Evolutionary conservation across 148 eudicot species (phyloP).

Genomic region (Nepenthes mirabilis): DNA sequence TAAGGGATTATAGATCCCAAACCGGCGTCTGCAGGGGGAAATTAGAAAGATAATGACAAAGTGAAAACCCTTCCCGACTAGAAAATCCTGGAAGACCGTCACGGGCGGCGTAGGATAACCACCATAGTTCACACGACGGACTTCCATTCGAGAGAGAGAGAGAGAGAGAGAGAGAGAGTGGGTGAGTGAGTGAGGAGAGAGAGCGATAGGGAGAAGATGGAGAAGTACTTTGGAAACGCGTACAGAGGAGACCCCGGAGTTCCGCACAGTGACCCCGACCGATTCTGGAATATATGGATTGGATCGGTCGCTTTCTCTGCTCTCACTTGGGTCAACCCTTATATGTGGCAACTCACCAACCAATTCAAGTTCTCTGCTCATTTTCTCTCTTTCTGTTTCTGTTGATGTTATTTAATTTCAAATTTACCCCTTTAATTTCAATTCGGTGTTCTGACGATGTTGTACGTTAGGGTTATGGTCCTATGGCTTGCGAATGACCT

Average conservation of each 20-base stretch:
- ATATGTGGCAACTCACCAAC: constrained; percentile 65
- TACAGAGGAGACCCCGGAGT: constrained; percentile 95
- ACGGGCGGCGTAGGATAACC: too few species aligned
- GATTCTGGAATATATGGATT: constrained; percentile 59
- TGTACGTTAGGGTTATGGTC: too few species aligned
- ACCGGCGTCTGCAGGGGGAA: too few species aligned
- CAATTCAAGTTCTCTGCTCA: constrained; percentile 33
- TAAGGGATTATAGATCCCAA: too few species aligned
- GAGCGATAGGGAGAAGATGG: constrained; percentile 34
- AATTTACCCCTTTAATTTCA: neutral
- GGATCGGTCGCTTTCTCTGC: constrained; percentile 58
- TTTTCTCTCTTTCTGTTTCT: neutral
- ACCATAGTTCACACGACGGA: too few species aligned
- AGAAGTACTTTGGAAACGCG: constrained; percentile 77
- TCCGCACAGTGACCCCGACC: constrained; percentile 54
- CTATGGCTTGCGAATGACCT: too few species aligned
- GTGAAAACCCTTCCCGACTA: too few species aligned
- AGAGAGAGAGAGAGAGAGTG: too few species aligned
- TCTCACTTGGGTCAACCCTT: constrained; percentile 50
- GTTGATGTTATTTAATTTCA: neutral
- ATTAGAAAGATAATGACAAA: too few species aligned
- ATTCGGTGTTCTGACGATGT: neutral
- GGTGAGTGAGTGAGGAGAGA: neutral
- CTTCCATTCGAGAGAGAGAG: too few species aligned
- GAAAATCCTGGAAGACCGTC: too few species aligned